Percentiles rank a stretch among this genome's conserved stretches.
Evolutionary conservation across 495 filamentous ascomycete species (phyloP).

Genomic region (Hyaloscypha hepaticicola): DNA sequence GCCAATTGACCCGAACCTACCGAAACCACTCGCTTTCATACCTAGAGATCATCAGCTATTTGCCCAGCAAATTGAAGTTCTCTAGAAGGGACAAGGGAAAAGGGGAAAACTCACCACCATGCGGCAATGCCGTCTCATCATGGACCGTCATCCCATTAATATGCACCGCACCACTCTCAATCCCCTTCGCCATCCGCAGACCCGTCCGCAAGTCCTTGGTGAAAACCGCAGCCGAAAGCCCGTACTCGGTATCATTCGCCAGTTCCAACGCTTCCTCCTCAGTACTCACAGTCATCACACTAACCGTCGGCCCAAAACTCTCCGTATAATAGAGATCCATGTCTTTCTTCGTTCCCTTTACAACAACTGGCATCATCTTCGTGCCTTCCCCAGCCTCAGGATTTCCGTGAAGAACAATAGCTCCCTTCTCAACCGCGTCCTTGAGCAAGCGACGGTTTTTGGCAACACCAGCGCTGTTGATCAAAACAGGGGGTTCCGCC

Average conservation of each 20-base stretch:
- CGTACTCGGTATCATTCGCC: slow-evolving; percentile 82
- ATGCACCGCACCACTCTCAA: slow-evolving; percentile 84
- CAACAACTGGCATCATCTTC: slow-evolving; percentile 68
- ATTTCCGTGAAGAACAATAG: slow-evolving; percentile 38
- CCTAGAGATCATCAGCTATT: slow-evolving; percentile 33
- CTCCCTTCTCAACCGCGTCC: slow-evolving; percentile 69
- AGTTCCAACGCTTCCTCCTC: slow-evolving; percentile 72
- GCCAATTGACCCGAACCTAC: slow-evolving; percentile 53
- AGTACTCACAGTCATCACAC: slow-evolving; percentile 51
- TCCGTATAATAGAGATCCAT: slow-evolving; percentile 85
- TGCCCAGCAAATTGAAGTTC: neutral
- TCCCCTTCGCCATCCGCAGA: slow-evolving; percentile 68
- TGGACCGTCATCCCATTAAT: slow-evolving; percentile 86
- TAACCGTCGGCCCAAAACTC: slow-evolving; percentile 78
- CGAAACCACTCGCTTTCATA: slow-evolving; percentile 81
- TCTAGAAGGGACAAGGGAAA: neutral
- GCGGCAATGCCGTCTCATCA: slow-evolving; percentile 75
- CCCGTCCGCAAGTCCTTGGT: slow-evolving; percentile 74
- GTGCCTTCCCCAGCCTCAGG: slow-evolving; percentile 43
- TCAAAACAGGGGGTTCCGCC: slow-evolving; percentile 56
- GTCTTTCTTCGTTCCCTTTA: slow-evolving; percentile 66
- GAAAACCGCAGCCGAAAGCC: slow-evolving; percentile 84
- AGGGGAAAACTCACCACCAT: slow-evolving; percentile 54
- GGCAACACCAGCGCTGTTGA: slow-evolving; percentile 57
- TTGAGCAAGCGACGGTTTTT: slow-evolving; percentile 67